Evolutionary conservation across 2,329 filamentous ascomycete genomes (phyloP).

Genomic region (Fusarium sublunatum): DNA sequence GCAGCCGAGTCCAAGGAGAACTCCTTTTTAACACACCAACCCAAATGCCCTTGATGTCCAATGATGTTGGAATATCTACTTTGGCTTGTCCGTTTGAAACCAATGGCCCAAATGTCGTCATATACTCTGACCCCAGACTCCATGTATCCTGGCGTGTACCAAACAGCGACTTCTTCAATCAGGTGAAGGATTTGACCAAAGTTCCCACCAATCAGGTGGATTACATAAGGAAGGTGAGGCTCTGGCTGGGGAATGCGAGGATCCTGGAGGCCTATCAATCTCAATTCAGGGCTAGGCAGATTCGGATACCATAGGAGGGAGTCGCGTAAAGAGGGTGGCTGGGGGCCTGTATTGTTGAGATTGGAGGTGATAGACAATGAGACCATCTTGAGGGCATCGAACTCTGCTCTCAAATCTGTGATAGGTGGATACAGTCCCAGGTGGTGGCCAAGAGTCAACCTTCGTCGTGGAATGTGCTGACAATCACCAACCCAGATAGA

Average conservation of each 20-base stretch:
- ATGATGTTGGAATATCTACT: too few relatives aligned
- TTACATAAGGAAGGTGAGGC: background rate
- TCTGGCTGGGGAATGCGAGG: background rate
- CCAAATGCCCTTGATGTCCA: too few relatives aligned
- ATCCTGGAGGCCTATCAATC: background rate
- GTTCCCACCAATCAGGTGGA: background rate
- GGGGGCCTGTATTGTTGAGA: background rate
- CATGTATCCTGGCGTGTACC: background rate
- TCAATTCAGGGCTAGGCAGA: background rate
- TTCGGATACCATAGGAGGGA: background rate
- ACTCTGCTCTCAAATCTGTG: background rate
- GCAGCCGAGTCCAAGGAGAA: background rate
- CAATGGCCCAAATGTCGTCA: background rate
- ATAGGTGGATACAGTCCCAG: background rate
- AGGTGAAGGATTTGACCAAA: background rate
- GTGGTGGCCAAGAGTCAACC: background rate
- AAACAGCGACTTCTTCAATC: background rate
- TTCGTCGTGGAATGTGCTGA: background rate
- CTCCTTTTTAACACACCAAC: background rate
- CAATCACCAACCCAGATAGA: background rate
- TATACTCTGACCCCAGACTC: too few relatives aligned
- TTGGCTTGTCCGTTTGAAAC: background rate
- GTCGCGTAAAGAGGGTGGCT: background rate
- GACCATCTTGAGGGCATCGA: background rate
- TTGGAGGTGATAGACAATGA: background rate